A percentile compares a stretch with the other conserved stretches of the same genome.
These are phyloP conservation scores for Paramecium bursaria DNA, from an alignment of 73 alveolate species.

Conservation along the genomic window DNA sequence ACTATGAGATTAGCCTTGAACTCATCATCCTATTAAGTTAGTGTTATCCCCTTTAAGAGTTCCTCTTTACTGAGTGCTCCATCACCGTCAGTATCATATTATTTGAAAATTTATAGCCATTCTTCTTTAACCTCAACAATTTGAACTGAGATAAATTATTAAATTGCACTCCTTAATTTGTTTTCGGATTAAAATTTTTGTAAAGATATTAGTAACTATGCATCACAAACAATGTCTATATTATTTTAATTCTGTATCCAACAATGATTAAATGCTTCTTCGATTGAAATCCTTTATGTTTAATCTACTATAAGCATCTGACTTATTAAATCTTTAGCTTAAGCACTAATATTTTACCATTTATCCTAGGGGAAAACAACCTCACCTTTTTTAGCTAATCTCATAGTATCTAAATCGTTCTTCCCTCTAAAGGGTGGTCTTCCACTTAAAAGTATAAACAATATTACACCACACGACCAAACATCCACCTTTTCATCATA, in stretches of 20 bases:
- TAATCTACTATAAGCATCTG: conserved; percentile 77
- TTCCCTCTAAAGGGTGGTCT: conserved; percentile 71
- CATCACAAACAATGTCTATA: conserved; percentile 43
- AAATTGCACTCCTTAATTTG: conserved; percentile 55
- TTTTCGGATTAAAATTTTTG: conserved; percentile 34
- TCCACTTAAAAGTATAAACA: conserved; percentile 60
- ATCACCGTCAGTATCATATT: conserved; percentile 28
- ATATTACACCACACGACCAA: conserved; percentile 69
- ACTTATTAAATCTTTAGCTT: conserved; percentile 78
- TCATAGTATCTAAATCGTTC: conserved; percentile 55
- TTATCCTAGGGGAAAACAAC: conserved; percentile 52
- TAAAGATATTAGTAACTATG: not conserved
- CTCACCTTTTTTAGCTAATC: conserved; percentile 64
- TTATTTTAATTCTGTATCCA: conserved; percentile 71
- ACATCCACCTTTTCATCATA: conserved; percentile 70
- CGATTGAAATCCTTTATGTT: conserved; percentile 67
- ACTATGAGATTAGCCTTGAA: no score
- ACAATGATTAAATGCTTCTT: conserved; percentile 78
- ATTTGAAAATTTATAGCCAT: not conserved
- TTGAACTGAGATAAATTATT: conserved; percentile 44
- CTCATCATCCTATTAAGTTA: no score
- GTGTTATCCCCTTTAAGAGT: not conserved
- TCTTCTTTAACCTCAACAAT: conserved; percentile 17
- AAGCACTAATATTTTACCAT: conserved; percentile 67
- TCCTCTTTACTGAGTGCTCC: conserved; percentile 26